These are phyloP conservation scores for Sarocladium oryzae DNA, from an alignment of 2,329 filamentous ascomycete species.

Conservation along the genomic window DNA sequence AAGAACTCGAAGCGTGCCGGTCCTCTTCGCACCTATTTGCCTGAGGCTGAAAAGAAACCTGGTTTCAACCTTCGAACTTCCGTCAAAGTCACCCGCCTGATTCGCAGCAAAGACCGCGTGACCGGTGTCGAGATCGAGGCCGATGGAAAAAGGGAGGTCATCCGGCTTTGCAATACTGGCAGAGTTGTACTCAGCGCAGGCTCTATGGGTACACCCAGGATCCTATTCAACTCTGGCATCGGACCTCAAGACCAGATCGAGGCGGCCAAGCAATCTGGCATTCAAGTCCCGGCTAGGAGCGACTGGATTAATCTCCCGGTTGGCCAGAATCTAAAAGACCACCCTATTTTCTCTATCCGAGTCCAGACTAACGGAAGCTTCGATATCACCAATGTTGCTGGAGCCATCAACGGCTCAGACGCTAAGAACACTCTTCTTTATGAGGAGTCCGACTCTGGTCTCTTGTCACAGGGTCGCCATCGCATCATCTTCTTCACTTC, in stretches of 20 bases:
- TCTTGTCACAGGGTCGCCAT: slow-evolving; percentile 39
- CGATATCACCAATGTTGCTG: slow-evolving; percentile 21
- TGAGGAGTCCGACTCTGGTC: slow-evolving; percentile 29
- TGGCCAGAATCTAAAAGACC: slow-evolving; percentile 44
- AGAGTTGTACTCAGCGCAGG: slow-evolving; percentile 62
- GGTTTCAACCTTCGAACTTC: slow-evolving; percentile 62
- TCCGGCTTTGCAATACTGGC: slow-evolving; percentile 45
- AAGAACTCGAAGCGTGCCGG: slow-evolving; percentile 60
- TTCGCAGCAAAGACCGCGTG: slow-evolving; percentile 54
- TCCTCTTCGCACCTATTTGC: slow-evolving; percentile 63
- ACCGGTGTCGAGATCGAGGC: slow-evolving; percentile 60
- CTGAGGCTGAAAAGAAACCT: slow-evolving; percentile 46
- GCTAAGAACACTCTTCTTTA: slow-evolving; percentile 23
- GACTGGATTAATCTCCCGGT: slow-evolving; percentile 56
- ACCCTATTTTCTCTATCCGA: slow-evolving; percentile 27
- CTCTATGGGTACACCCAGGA: slow-evolving; percentile 59
- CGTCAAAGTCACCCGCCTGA: slow-evolving; percentile 57
- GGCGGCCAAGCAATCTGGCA: slow-evolving; percentile 36
- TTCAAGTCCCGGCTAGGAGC: slow-evolving; percentile 40
- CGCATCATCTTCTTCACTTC: slow-evolving; percentile 41
- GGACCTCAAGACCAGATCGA: slow-evolving; percentile 54
- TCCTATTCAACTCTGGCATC: slow-evolving; percentile 55
- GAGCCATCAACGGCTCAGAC: slow-evolving; percentile 18
- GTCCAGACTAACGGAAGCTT: slow-evolving; percentile 14
- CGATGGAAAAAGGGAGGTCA: slow-evolving; percentile 44